These are phyloP conservation scores for Aspergillus bertholletiae DNA, from an alignment of 495 filamentous ascomycete species.

Conservation along the genomic window DNA sequence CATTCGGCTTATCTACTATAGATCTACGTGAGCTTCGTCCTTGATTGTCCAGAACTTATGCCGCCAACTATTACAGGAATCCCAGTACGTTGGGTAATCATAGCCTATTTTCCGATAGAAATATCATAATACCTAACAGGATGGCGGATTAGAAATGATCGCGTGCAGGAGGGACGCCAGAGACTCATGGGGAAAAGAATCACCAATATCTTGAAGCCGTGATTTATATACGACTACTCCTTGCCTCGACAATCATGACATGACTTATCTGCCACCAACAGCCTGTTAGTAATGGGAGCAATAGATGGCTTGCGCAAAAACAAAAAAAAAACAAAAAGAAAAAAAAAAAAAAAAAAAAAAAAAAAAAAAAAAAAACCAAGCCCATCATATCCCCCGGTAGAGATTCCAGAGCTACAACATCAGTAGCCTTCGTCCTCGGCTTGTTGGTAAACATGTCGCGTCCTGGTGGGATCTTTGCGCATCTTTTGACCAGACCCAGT, in stretches of 20 bases:
- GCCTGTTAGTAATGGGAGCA: conserved; percentile 12
- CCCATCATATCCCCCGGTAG: background rate
- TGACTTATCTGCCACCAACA: conserved; percentile 13
- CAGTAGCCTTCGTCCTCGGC: conserved; percentile 66
- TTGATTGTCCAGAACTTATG: background rate
- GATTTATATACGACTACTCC: conserved; percentile 6
- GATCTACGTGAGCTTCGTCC: background rate
- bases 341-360: conserved; percentile 1
- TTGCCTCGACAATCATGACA: conserved; percentile 7
- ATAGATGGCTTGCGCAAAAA: conserved; percentile 3
- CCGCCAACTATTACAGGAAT: background rate
- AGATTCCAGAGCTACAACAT: conserved; percentile 1
- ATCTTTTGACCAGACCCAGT: conserved; percentile 91
- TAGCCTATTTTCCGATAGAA: background rate
- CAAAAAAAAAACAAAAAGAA: conserved; percentile 3
- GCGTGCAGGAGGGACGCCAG: background rate
- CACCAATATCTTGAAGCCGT: conserved; percentile 4
- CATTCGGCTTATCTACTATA: too few species aligned
- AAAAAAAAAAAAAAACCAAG: conserved; percentile 2
- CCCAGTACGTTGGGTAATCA: background rate
- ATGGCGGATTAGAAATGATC: conserved; percentile 7
- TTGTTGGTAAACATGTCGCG: conserved; percentile 81
- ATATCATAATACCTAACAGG: conserved; percentile 8
- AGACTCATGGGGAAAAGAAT: conserved; percentile 3
- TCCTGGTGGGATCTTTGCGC: conserved; percentile 83